Conservation (phyloP, 2,329 filamentous ascomycete genomes). For the Cytospora paraplurivora region DNA sequence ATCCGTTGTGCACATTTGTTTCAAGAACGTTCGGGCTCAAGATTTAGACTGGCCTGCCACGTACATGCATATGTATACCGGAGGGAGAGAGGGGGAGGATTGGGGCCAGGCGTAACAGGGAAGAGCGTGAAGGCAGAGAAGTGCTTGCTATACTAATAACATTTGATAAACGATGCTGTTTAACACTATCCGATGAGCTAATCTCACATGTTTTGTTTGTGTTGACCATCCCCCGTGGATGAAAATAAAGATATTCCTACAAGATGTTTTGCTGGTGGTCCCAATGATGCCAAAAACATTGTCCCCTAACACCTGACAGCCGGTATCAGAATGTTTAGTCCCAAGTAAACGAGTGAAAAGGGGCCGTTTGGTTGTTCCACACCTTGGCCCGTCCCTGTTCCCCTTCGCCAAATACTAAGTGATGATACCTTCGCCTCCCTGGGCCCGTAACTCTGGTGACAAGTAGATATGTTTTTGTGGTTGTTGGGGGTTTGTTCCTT, state of each 20-base stretch:
- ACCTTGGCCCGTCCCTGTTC: background rate
- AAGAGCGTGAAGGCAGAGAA: background rate
- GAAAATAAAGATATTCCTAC: slow-evolving; percentile 20
- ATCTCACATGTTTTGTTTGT: slow-evolving; percentile 1
- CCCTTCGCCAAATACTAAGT: background rate
- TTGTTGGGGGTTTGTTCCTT: background rate
- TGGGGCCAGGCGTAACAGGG: background rate
- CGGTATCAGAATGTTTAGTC: slow-evolving; percentile 15
- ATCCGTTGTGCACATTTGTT: background rate
- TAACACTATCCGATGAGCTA: background rate
- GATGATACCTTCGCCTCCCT: background rate
- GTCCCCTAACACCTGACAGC: slow-evolving; percentile 15
- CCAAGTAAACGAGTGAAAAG: slow-evolving; percentile 13
- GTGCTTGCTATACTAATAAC: background rate
- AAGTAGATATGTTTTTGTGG: background rate
- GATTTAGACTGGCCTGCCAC: background rate
- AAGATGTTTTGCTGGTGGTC: slow-evolving; percentile 3
- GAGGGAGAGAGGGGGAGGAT: background rate
- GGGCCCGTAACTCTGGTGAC: too few species aligned
- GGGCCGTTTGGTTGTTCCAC: background rate
- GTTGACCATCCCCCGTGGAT: slow-evolving; percentile 1
- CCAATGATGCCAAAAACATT: slow-evolving; percentile 3
- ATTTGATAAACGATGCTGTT: slow-evolving; percentile 1
- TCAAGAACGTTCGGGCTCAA: background rate
- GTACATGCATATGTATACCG: background rate